Base-by-base conservation (phyloP, 371 early-diverging fungal genomes). In the Haplosporangium sp. region DNA sequence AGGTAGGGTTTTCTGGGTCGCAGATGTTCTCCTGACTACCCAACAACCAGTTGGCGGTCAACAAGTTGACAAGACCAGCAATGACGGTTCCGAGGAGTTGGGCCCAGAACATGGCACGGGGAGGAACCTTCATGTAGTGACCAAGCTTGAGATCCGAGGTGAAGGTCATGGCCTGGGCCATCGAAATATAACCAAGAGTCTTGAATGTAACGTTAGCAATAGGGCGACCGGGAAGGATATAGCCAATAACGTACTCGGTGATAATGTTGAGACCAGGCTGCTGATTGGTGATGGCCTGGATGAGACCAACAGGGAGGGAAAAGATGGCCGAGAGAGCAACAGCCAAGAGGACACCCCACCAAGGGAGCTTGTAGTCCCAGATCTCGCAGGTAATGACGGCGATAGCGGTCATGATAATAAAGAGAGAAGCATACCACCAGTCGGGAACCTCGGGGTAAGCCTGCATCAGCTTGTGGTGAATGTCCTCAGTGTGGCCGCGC, bases 71-170 rank as follows among this genome's bases (percentile, higher is more conserved):
- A 91, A 91, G 38, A 84, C 69, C n/a, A 84, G 50, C 50, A 50
- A 50, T 50, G 1, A 50, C 50, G 4, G 50, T 50, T 14, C 50
- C 50, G 20, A 50, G n/a, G 50, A 50, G 58, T 73, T 93, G 93
- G 56, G 83, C 85, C 53, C 82, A 56, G 62, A 91, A 89, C 87
- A 93, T 92, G 38, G 84, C 83, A 6, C 85, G 81, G 1, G 93
- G 93, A 40, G 93, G 93, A 23, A 92, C 85, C 71, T 86, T 82
- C 62, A 86, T 86, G 74, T 93, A 89, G 69, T 92, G 90, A 51
- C 92, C 81, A 73, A 92, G 73, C 76, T 91, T 92, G 45, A 91
- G 81, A 66, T 91, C 92, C 42, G 82, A 74, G 5, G 88, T 82
- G 58, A 92, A 88, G 38, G 83, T 82, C 23, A 91, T 55, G 23